Evolutionary conservation across 345 rosid genomes (phyloP).

Genomic region (Sisymbrium altissimum): DNA sequence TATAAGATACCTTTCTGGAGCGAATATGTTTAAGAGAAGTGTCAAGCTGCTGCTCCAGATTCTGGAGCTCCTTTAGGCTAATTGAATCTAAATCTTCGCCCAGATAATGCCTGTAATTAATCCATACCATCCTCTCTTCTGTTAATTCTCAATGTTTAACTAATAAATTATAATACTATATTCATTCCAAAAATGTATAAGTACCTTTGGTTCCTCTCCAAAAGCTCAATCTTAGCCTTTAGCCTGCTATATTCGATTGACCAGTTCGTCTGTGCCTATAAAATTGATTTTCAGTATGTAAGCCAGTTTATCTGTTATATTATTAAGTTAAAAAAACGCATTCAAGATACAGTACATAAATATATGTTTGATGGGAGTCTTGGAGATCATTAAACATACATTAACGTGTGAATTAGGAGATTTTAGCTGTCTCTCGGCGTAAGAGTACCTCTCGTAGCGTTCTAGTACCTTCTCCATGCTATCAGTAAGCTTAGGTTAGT

Average conservation of each 20-base stretch:
- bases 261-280: slow-evolving; percentile 49
- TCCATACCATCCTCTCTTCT: not conserved
- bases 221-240: slow-evolving; percentile 78
- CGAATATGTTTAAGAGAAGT: slow-evolving; percentile 75
- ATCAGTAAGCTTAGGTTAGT: slow-evolving; percentile 22
- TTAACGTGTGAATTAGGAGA: slow-evolving; percentile 40
- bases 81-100: slow-evolving; percentile 76
- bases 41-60: slow-evolving; percentile 92
- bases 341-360: not conserved
- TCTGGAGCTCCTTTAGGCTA: slow-evolving; percentile 66
- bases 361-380: not conserved
- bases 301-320: slow-evolving; percentile 29
- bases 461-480: slow-evolving; percentile 83
- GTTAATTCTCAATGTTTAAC: not conserved
- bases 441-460: slow-evolving; percentile 67
- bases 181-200: not conserved
- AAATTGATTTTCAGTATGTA: not conserved
- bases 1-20: slow-evolving; percentile 54
- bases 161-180: not conserved
- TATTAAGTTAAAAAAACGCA: not conserved
- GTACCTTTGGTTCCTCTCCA: slow-evolving; percentile 81
- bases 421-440: slow-evolving; percentile 58
- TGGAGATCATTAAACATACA: slow-evolving; percentile 27
- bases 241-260: slow-evolving; percentile 65
- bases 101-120: slow-evolving; percentile 58